phyloP scores from a whole-genome alignment of 2,329 filamentous ascomycete species.

The Fusarium praegraminearum region DNA sequence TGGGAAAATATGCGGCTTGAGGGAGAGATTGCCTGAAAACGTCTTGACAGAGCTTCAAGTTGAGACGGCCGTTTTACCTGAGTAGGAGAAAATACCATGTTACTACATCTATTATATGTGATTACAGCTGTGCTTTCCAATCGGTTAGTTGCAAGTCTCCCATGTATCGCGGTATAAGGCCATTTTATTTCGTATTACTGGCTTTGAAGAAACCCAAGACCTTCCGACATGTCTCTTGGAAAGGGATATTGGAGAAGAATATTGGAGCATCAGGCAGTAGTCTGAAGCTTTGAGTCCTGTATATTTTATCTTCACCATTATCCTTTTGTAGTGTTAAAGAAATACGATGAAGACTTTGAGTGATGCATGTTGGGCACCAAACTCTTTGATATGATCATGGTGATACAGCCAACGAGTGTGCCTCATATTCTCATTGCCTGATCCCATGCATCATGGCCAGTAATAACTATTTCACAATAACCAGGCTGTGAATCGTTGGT shows the following conservation, averaged over 20 bases:
- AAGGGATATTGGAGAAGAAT: not conserved
- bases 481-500: conserved; percentile 27
- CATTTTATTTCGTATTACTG: not conserved
- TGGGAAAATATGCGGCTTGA: not conserved
- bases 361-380: not conserved
- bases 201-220: not conserved
- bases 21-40: not conserved
- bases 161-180: not conserved
- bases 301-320: not conserved
- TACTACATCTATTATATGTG: too few species aligned
- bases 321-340: not conserved
- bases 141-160: not conserved
- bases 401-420: not conserved
- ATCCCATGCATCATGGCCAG: conserved; percentile 10
- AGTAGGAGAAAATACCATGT: not conserved
- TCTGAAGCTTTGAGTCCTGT: not conserved
- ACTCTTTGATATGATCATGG: not conserved
- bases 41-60: not conserved
- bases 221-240: not conserved
- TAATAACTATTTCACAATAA: not conserved
- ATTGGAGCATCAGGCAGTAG: not conserved
- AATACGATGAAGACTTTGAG: too few species aligned
- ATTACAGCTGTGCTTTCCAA: not conserved
- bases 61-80: too few species aligned
- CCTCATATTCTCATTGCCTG: conserved; percentile 12